Percentiles rank a stretch among this genome's conserved stretches.
phyloP scores from a whole-genome alignment of 768 basidiomycete species.

The Rhizopogon salebrosus region DNA sequence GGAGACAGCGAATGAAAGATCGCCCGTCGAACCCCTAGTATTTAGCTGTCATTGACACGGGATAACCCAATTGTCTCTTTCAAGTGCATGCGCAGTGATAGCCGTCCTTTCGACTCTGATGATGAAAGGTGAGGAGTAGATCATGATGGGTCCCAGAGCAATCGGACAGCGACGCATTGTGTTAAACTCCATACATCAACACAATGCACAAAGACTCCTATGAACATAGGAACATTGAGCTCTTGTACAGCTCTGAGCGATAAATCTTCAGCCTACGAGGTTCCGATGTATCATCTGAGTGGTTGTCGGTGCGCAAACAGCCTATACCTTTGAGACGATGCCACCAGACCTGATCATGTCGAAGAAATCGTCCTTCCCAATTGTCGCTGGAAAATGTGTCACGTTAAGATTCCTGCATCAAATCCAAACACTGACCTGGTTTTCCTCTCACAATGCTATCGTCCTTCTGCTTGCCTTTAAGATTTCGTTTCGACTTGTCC shows the following conservation, averaged over 20 bases:
- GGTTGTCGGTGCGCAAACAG: background rate
- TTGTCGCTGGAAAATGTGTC: constrained; percentile 33
- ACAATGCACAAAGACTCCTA: no score
- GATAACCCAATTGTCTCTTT: no score
- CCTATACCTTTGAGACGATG: constrained; percentile 63
- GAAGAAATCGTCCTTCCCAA: constrained; percentile 74
- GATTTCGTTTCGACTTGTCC: constrained; percentile 36
- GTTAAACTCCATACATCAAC: no score
- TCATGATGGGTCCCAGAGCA: no score
- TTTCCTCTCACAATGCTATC: constrained; percentile 50
- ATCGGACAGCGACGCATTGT: no score
- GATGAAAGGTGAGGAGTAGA: no score
- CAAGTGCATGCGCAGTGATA: no score
- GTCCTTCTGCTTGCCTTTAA: constrained; percentile 50
- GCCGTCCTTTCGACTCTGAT: no score
- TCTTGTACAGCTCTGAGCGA: background rate
- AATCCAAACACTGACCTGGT: constrained; percentile 42
- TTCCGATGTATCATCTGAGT: background rate
- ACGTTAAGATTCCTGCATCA: constrained; percentile 2
- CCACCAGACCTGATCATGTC: constrained; percentile 80
- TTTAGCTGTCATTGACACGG: no score
- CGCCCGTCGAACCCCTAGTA: no score
- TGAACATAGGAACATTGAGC: no score
- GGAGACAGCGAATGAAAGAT: no score
- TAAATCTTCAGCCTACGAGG: background rate